These are phyloP conservation scores for Pseudogymnoascus sp. DNA, from an alignment of 2,329 filamentous ascomycete species.

Conservation along the genomic window DNA sequence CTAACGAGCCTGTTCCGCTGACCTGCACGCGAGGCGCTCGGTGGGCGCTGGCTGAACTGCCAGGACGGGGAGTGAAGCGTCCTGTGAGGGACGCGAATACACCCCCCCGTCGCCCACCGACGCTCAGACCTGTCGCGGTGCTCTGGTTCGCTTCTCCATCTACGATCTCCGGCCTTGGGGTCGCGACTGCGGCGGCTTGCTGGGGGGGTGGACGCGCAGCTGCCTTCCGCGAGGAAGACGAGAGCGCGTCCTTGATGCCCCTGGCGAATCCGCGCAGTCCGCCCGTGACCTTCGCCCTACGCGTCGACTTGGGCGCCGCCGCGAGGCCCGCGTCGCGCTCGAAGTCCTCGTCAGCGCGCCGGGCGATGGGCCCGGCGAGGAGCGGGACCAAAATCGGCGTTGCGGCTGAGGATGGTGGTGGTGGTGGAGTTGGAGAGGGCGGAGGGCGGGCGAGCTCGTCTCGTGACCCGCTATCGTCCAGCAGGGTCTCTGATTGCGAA, in stretches of 20 bases:
- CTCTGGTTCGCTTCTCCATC: not conserved
- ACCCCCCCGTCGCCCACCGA: not conserved
- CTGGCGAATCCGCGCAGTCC: not conserved
- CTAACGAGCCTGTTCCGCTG: not conserved
- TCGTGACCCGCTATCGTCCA: not conserved
- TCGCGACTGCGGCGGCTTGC: not conserved
- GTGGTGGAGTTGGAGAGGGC: not conserved
- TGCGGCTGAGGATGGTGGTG: not conserved
- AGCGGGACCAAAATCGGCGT: not conserved
- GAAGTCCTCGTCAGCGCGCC: too few relatives aligned
- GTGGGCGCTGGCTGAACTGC: not conserved
- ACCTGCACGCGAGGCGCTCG: not conserved
- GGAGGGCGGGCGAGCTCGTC: not conserved
- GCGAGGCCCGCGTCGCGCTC: not conserved
- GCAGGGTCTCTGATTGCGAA: not conserved
- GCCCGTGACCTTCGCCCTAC: not conserved
- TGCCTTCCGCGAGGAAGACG: not conserved
- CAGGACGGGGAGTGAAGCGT: not conserved
- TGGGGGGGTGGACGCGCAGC: not conserved
- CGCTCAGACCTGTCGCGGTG: not conserved
- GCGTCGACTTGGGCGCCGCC: not conserved
- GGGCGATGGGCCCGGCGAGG: too few relatives aligned
- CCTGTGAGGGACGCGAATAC: not conserved
- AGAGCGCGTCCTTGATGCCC: not conserved
- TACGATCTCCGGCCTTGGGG: not conserved